Evolutionary conservation across 345 rosid genomes (phyloP).

Genomic region (Melaleuca alternifolia): DNA sequence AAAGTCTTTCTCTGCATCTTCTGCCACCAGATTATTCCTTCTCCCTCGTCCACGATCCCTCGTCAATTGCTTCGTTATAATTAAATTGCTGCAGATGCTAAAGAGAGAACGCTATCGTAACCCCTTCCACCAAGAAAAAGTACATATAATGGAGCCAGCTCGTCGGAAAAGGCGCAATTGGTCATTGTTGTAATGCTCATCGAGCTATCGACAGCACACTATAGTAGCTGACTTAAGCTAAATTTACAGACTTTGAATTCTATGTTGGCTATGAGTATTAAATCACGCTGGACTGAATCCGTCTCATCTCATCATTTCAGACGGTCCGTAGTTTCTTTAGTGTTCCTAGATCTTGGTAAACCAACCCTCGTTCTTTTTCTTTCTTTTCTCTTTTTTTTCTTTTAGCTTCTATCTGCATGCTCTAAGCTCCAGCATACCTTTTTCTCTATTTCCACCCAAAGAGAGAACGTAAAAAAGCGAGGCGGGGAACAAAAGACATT

Average conservation of each 20-base stretch:
- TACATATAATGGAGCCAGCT: background rate
- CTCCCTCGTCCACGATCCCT: background rate
- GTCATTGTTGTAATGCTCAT: background rate
- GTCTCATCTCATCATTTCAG: background rate
- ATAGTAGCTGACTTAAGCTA: background rate
- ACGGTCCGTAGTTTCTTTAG: background rate
- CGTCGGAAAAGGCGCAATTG: background rate
- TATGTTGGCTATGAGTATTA: background rate
- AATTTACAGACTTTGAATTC: no score
- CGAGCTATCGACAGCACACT: background rate
- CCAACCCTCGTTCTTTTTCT: background rate
- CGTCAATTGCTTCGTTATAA: background rate
- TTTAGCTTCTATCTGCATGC: background rate
- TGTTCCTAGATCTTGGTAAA: background rate
- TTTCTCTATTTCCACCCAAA: background rate
- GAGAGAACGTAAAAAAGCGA: background rate
- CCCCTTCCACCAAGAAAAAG: background rate
- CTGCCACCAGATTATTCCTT: background rate
- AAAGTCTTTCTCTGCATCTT: background rate
- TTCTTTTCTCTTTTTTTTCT: background rate
- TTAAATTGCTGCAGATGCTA: background rate
- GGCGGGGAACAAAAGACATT: background rate
- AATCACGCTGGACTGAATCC: background rate
- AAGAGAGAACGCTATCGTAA: background rate
- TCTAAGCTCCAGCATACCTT: background rate